Evolutionary conservation across 306 rosid species (phyloP).

Genomic region (Geum urbanum): DNA sequence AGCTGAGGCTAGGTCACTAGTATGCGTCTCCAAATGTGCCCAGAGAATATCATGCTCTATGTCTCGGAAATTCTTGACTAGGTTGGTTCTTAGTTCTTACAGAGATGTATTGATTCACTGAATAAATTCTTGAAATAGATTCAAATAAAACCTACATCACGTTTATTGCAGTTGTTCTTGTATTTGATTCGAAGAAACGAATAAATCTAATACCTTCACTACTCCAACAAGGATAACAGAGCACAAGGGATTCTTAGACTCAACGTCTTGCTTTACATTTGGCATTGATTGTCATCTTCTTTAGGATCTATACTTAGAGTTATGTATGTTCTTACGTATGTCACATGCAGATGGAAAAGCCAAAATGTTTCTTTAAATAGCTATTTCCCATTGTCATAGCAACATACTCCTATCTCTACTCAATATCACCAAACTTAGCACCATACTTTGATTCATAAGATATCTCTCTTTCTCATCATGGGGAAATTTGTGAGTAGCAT

Average conservation of each 20-base stretch:
- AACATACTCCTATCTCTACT: not conserved
- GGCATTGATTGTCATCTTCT: not conserved
- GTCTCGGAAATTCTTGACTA: not conserved
- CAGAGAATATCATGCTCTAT: not conserved
- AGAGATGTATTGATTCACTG: not conserved
- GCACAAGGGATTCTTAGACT: not conserved
- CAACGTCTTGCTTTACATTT: not conserved
- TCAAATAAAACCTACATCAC: not conserved
- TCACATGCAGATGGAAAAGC: not conserved
- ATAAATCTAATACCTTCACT: not conserved
- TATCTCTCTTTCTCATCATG: conserved; percentile 9
- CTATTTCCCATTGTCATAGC: not conserved
- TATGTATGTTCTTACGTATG: not conserved
- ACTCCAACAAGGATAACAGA: not conserved
- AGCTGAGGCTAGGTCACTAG: too few species aligned
- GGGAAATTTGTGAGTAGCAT: not conserved
- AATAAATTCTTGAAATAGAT: not conserved
- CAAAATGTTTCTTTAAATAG: not conserved
- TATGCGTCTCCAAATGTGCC: too few species aligned
- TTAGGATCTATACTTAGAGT: not conserved
- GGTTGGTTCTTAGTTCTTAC: not conserved
- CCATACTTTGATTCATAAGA: not conserved
- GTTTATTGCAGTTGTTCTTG: too few species aligned
- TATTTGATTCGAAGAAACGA: too few species aligned
- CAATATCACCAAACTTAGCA: not conserved